A percentile compares a stretch with the other conserved stretches of the same genome.
These are phyloP conservation scores for Mycena rosella DNA, from an alignment of 768 basidiomycete species.

Conservation along the genomic window DNA sequence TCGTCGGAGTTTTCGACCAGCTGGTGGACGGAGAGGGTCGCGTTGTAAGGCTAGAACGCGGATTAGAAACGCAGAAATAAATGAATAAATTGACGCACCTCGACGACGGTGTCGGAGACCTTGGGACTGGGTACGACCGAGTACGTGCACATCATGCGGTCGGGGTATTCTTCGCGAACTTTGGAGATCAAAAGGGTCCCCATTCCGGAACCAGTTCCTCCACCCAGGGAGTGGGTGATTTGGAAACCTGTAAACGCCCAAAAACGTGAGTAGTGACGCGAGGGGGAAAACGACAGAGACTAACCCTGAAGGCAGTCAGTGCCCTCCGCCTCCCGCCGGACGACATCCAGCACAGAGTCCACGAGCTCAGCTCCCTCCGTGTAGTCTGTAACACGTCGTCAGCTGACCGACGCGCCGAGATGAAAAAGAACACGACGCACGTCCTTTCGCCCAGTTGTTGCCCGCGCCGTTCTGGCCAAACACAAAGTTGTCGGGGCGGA, in stretches of 20 bases:
- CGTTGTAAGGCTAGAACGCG: conserved; percentile 90
- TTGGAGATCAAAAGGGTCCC: conserved; percentile 99
- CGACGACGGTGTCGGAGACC: conserved; percentile 98
- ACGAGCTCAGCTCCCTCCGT: conserved; percentile 98
- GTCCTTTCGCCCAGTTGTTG: conserved; percentile 99
- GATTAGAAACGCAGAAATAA: not conserved
- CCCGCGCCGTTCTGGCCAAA: conserved; percentile 98
- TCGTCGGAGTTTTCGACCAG: conserved; percentile 99
- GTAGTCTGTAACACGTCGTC: conserved; percentile 67
- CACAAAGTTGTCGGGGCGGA: conserved; percentile 98
- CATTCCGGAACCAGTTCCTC: conserved; percentile 99
- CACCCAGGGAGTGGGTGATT: conserved; percentile 98
- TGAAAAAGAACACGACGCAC: conserved; percentile 52
- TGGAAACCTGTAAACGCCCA: conserved; percentile 81
- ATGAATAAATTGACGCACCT: conserved; percentile 60
- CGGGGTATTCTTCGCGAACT: conserved; percentile 98
- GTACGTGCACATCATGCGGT: conserved; percentile 99
- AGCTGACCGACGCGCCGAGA: conserved; percentile 27
- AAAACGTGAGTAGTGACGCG: conserved; percentile 15
- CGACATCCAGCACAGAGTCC: conserved; percentile 97
- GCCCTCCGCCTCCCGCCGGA: conserved; percentile 98
- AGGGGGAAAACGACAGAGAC: conserved; percentile 39
- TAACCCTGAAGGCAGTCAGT: conserved; percentile 96
- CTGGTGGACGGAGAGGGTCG: conserved; percentile 97
- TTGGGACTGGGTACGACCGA: conserved; percentile 98